A percentile compares a stretch with the other conserved stretches of the same genome.
phyloP scores from a whole-genome alignment of 495 filamentous ascomycete genomes.

The Trichoderma orchidacearum region DNA sequence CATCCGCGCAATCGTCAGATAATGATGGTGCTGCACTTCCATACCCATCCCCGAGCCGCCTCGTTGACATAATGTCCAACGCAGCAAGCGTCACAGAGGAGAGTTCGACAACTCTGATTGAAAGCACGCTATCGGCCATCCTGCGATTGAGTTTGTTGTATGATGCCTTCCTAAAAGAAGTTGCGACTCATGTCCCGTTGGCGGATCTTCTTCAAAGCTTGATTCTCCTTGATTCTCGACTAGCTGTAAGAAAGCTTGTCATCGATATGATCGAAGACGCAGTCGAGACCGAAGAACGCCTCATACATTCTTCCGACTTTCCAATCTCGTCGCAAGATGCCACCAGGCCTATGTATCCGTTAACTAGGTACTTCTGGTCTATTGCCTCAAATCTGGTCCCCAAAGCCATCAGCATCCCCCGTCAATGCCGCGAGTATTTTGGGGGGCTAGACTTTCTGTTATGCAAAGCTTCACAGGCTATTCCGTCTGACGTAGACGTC shows the following conservation, averaged over 20 bases:
- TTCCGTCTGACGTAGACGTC: constrained; percentile 35
- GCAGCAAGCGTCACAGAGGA: background rate
- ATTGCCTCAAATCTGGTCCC: constrained; percentile 26
- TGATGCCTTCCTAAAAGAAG: constrained; percentile 39
- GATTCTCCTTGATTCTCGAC: constrained; percentile 26
- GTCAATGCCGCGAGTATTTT: constrained; percentile 30
- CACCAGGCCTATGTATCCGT: constrained; percentile 1
- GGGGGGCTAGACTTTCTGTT: constrained; percentile 32
- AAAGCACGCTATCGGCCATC: background rate
- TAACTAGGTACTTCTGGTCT: constrained; percentile 34
- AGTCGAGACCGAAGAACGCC: constrained; percentile 3
- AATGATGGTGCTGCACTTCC: background rate
- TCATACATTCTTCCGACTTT: constrained; percentile 4
- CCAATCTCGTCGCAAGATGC: background rate
- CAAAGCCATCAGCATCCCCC: constrained; percentile 17
- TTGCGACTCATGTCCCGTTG: constrained; percentile 22
- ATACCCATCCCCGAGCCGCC: background rate
- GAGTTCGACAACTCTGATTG: background rate
- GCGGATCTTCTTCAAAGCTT: constrained; percentile 18
- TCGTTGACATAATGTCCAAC: background rate
- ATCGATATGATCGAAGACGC: constrained; percentile 19
- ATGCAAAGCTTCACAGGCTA: constrained; percentile 35
- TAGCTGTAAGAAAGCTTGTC: constrained; percentile 24
- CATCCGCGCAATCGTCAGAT: background rate
- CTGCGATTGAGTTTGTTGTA: background rate